Conservation (phyloP, 345 rosid species). For the Brassica carinata region DNA sequence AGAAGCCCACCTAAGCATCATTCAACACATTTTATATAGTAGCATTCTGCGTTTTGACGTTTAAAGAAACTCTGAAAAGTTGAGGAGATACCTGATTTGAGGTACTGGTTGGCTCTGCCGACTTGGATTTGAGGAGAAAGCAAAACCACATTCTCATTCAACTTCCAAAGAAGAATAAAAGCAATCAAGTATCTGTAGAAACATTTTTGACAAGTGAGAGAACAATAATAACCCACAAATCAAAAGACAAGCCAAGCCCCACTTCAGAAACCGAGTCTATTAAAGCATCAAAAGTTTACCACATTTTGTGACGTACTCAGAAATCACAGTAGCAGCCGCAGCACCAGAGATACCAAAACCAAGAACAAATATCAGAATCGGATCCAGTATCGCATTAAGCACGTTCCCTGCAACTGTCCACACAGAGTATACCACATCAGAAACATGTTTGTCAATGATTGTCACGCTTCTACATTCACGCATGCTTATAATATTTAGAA, state of each 20-base stretch:
- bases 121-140: slow-evolving; percentile 72
- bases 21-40: slow-evolving; percentile 4
- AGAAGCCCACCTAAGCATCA: slow-evolving; percentile 79
- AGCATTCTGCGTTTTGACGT: background rate
- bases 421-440: slow-evolving; percentile 27
- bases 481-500: background rate
- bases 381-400: slow-evolving; percentile 75
- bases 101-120: slow-evolving; percentile 55
- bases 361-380: slow-evolving; percentile 68
- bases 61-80: background rate
- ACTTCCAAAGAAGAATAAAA: slow-evolving; percentile 74
- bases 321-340: slow-evolving; percentile 87
- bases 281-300: slow-evolving; percentile 52
- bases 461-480: background rate
- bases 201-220: slow-evolving; percentile 15
- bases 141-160: slow-evolving; percentile 68
- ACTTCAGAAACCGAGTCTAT: background rate
- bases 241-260: background rate
- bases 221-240: slow-evolving; percentile 13
- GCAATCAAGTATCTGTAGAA: slow-evolving; percentile 78
- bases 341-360: slow-evolving; percentile 84
- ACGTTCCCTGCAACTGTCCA: slow-evolving; percentile 79
- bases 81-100: slow-evolving; percentile 69
- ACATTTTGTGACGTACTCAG: slow-evolving; percentile 86
- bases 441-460: background rate